phyloP scores from a whole-genome alignment of 2,329 filamentous ascomycete genomes.

The Pestalotiopsis sp. region DNA sequence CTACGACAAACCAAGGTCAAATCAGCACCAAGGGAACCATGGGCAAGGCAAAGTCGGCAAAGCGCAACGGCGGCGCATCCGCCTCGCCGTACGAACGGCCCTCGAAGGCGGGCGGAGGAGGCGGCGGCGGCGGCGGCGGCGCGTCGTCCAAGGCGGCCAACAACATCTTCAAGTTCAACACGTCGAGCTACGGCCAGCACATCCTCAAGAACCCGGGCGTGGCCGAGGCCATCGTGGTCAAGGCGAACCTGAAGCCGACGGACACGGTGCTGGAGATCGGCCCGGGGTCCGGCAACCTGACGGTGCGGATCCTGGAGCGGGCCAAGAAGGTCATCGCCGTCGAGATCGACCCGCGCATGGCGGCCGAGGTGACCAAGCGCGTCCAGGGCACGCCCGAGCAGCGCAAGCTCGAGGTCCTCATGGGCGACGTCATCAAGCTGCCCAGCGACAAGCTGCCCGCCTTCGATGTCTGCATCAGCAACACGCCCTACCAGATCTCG shows the following conservation, averaged over 20 bases:
- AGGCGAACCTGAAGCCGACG: conserved; percentile 86
- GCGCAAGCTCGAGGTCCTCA: conserved; percentile 80
- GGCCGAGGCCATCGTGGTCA: conserved; percentile 62
- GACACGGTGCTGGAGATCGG: conserved; percentile 85
- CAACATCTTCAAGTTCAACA: conserved; percentile 98
- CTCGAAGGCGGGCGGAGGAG: conserved; percentile 20
- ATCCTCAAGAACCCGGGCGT: conserved; percentile 47
- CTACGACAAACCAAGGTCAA: background rate
- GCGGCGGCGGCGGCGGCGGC: background rate
- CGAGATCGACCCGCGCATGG: conserved; percentile 95
- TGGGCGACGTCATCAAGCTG: conserved; percentile 63
- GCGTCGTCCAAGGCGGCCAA: conserved; percentile 48
- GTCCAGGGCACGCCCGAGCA: conserved; percentile 86
- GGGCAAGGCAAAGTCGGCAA: conserved; percentile 41
- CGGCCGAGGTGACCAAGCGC: conserved; percentile 89
- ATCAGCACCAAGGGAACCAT: conserved; percentile 23
- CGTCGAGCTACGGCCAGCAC: conserved; percentile 77
- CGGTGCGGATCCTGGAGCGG: conserved; percentile 83
- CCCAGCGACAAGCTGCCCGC: conserved; percentile 45
- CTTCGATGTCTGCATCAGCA: conserved; percentile 77
- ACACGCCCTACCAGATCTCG: conserved; percentile 76
- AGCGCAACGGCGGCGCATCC: conserved; percentile 31
- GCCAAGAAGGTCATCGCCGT: conserved; percentile 81
- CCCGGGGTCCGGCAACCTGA: conserved; percentile 81
- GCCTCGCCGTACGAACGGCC: conserved; percentile 43